Percentiles rank a stretch among this genome's conserved stretches.
phyloP scores from a whole-genome alignment of 495 filamentous ascomycete species.

The Cladorrhinum samala region DNA sequence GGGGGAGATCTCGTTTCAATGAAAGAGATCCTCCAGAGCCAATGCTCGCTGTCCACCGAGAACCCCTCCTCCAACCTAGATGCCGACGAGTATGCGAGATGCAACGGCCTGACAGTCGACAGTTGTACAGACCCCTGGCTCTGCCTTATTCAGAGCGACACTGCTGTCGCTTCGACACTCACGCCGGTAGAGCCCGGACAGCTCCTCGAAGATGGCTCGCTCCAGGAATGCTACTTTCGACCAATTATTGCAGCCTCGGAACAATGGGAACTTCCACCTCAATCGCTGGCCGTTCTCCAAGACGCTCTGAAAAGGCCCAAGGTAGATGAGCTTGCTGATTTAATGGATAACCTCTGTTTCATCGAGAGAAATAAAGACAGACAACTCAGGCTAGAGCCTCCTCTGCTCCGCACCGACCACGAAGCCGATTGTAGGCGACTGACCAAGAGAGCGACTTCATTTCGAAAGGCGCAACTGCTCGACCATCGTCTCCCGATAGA shows the following conservation, averaged over 20 bases:
- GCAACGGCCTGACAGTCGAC: slow-evolving; percentile 34
- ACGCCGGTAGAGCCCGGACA: slow-evolving; percentile 7
- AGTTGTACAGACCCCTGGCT: slow-evolving; percentile 15
- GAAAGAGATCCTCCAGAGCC: slow-evolving; percentile 12
- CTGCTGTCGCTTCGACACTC: slow-evolving; percentile 15
- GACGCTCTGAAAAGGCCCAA: slow-evolving; percentile 14
- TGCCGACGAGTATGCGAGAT: slow-evolving; percentile 38
- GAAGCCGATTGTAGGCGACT: slow-evolving; percentile 39
- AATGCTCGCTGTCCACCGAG: slow-evolving; percentile 1
- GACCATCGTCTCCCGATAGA: slow-evolving; percentile 43
- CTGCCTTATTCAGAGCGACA: slow-evolving; percentile 5
- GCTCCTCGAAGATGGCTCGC: slow-evolving; percentile 9
- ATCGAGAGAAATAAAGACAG: slow-evolving; percentile 6
- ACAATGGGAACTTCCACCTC: slow-evolving; percentile 10
- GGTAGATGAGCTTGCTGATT: slow-evolving; percentile 3
- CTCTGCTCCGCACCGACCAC: slow-evolving; percentile 45
- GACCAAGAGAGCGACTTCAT: slow-evolving; percentile 25
- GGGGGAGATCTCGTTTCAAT: slow-evolving; percentile 14
- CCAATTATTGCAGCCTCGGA: slow-evolving; percentile 15
- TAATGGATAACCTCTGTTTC: slow-evolving; percentile 16
- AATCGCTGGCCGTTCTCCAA: slow-evolving; percentile 19
- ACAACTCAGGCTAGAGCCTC: slow-evolving; percentile 44
- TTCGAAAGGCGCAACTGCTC: slow-evolving; percentile 26
- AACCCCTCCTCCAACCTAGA: slow-evolving; percentile 2
- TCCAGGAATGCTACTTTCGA: slow-evolving; percentile 20